A percentile compares a stretch with the other conserved stretches of the same genome.
Conservation (phyloP, 1,139 yeast genomes). For the Sugiyamaella pinicola region DNA sequence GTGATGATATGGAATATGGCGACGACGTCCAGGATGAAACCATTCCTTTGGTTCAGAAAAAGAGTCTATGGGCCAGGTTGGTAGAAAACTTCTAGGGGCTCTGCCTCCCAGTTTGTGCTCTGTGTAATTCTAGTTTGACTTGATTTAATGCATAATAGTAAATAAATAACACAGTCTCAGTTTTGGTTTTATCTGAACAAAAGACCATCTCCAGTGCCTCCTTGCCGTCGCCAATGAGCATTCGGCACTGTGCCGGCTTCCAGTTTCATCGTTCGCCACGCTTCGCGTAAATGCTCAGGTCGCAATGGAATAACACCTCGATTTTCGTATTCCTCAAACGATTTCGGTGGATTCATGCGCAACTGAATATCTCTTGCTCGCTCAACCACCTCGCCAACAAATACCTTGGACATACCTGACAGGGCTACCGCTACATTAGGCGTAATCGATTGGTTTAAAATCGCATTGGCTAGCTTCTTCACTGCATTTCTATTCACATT, state of each 20-base stretch:
- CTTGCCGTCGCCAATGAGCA: slow-evolving; percentile 72
- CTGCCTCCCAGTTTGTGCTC: background rate
- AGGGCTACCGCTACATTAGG: slow-evolving; percentile 79
- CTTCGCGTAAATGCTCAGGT: slow-evolving; percentile 86
- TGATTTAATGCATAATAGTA: too few species aligned
- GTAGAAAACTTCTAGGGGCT: slow-evolving; percentile 14
- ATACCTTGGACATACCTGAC: slow-evolving; percentile 86
- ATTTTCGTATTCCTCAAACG: slow-evolving; percentile 49
- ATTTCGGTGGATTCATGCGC: slow-evolving; percentile 39
- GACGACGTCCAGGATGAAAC: slow-evolving; percentile 1
- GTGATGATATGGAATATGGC: slow-evolving; percentile 37
- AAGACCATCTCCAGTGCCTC: slow-evolving; percentile 66
- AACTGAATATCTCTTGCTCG: slow-evolving; percentile 64
- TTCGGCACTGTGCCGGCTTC: slow-evolving; percentile 69
- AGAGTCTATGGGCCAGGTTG: slow-evolving; percentile 21
- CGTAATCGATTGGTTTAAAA: slow-evolving; percentile 80
- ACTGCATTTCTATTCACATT: slow-evolving; percentile 78
- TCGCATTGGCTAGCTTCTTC: slow-evolving; percentile 76
- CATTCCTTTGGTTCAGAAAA: slow-evolving; percentile 8
- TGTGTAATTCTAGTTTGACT: background rate
- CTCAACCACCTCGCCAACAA: slow-evolving; percentile 85
- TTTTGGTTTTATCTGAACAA: slow-evolving; percentile 68
- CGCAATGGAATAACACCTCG: slow-evolving; percentile 52
- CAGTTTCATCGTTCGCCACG: slow-evolving; percentile 72
- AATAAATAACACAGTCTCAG: slow-evolving; percentile 19